Evolutionary conservation across 306 rosid genomes (phyloP).

Genomic region (Cicer yamashitae): DNA sequence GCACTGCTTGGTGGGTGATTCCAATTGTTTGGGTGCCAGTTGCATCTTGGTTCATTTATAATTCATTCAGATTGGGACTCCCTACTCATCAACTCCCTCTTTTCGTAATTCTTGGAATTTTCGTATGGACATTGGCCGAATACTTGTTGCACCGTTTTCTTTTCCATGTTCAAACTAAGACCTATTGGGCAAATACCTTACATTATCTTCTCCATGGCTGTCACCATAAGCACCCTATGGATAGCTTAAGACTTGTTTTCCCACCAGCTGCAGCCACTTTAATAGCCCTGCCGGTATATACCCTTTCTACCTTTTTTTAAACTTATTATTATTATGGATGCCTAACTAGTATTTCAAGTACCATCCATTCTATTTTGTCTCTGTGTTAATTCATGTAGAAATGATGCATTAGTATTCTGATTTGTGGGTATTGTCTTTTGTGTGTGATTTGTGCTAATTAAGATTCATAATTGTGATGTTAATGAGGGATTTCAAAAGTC

Average conservation of each 20-base stretch:
- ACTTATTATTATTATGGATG: background rate
- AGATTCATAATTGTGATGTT: background rate
- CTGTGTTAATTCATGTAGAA: conserved; percentile 3
- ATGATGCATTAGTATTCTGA: background rate
- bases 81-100: conserved; percentile 46
- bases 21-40: conserved; percentile 89
- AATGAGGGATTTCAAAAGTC: conserved; percentile 13
- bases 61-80: conserved; percentile 57
- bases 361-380: background rate
- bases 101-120: conserved; percentile 61
- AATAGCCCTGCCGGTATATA: conserved; percentile 62
- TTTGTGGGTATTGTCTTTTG: background rate
- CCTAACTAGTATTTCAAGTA: background rate
- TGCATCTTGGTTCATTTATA: conserved; percentile 59
- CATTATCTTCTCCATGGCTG: conserved; percentile 98
- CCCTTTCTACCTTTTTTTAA: background rate
- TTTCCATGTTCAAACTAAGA: conserved; percentile 76
- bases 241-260: conserved; percentile 86
- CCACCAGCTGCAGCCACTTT: conserved; percentile 84
- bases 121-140: conserved; percentile 79
- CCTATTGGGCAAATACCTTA: conserved; percentile 85
- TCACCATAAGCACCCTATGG: conserved; percentile 99
- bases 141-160: conserved; percentile 90
- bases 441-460: background rate
- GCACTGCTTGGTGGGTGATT: conserved; percentile 88